These are phyloP conservation scores for Cryptococcus sp. DNA, from an alignment of 1,284 basidiomycete genomes.

Conservation along the genomic window DNA sequence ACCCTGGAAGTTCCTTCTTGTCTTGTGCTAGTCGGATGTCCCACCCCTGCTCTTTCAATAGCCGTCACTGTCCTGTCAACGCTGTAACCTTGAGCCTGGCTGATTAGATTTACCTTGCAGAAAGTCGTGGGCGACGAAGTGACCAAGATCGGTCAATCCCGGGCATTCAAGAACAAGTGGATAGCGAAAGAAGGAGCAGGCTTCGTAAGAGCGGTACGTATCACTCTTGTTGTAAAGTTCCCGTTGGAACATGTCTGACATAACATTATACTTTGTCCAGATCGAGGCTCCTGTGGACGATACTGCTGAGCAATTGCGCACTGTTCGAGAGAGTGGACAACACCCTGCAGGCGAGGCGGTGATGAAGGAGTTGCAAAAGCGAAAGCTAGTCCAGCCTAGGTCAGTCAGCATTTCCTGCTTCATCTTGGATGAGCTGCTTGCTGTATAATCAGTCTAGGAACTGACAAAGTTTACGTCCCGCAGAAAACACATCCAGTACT, in stretches of 20 bases:
- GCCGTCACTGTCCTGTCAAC: background rate
- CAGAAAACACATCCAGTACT: slow-evolving; percentile 95
- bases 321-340: slow-evolving; percentile 69
- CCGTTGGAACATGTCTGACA: background rate
- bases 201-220: slow-evolving; percentile 77
- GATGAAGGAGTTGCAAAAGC: slow-evolving; percentile 83
- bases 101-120: slow-evolving; percentile 38
- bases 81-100: background rate
- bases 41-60: too few species aligned
- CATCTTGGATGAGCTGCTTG: background rate
- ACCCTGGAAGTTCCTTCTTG: too few species aligned
- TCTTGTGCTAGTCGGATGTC: too few species aligned
- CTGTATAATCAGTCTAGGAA: background rate
- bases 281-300: slow-evolving; percentile 66
- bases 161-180: slow-evolving; percentile 98
- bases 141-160: slow-evolving; percentile 84
- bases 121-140: slow-evolving; percentile 75
- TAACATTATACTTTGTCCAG: slow-evolving; percentile 50
- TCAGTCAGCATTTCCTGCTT: slow-evolving; percentile 28
- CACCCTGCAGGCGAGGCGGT: slow-evolving; percentile 73
- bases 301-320: slow-evolving; percentile 73
- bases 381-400: slow-evolving; percentile 68
- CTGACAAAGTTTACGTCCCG: background rate
- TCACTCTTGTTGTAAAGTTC: background rate
- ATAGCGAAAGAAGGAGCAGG: slow-evolving; percentile 88